Conservation (phyloP, 1,139 yeast genomes). For the Martiniozyma asiatica region DNA sequence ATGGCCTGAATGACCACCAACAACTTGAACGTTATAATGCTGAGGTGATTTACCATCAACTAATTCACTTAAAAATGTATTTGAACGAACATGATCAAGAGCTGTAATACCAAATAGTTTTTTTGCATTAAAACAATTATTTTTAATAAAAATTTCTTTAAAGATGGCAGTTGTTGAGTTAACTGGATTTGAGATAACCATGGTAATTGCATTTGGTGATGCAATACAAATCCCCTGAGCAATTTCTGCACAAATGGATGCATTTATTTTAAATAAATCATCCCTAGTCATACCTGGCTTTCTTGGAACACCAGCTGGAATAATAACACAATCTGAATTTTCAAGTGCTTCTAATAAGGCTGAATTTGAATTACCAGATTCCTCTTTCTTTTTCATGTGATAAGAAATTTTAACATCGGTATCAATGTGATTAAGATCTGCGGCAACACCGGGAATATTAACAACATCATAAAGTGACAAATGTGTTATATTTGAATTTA, state of each 20-base stretch:
- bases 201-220: slow-evolving; percentile 65
- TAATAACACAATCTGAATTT: slow-evolving; percentile 67
- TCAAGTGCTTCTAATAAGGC: slow-evolving; percentile 47
- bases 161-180: slow-evolving; percentile 93
- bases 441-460: slow-evolving; percentile 86
- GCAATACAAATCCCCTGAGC: slow-evolving; percentile 67
- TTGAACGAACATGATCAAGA: slow-evolving; percentile 80
- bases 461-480: slow-evolving; percentile 80
- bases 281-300: slow-evolving; percentile 99
- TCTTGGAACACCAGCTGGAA: slow-evolving; percentile 96
- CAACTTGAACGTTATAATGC: slow-evolving; percentile 59
- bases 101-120: slow-evolving; percentile 89
- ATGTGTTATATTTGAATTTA: slow-evolving; percentile 44
- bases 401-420: slow-evolving; percentile 65
- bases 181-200: slow-evolving; percentile 88
- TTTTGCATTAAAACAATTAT: slow-evolving; percentile 66
- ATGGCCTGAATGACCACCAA: slow-evolving; percentile 96
- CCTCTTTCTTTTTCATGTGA: no score
- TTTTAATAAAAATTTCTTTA: slow-evolving; percentile 69
- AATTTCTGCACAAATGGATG: slow-evolving; percentile 75
- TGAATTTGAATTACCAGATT: slow-evolving; percentile 36
- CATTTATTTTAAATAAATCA: slow-evolving; percentile 87
- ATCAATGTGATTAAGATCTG: slow-evolving; percentile 84
- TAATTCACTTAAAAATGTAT: slow-evolving; percentile 56
- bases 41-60: slow-evolving; percentile 23